Base-by-base conservation (phyloP, 257 asterid genomes). In the Gentiana straminea region DNA sequence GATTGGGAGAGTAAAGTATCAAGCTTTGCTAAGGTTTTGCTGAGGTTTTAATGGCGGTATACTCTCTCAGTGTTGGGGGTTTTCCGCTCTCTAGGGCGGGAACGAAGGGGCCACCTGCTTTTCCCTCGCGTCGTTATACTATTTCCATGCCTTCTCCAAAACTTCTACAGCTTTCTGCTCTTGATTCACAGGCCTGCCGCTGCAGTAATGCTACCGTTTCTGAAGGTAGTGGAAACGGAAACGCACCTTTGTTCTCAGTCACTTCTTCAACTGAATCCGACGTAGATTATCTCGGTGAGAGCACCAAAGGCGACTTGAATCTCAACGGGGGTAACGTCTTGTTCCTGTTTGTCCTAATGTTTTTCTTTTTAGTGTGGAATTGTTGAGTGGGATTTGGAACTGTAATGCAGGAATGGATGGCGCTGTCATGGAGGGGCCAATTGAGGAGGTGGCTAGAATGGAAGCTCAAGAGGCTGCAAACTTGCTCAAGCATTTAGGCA, bases 241-340 rank as follows among this genome's bases (percentile, higher is more conserved):
- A 64, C 45, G 65, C 54, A 8, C 75, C 66, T 48, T 66, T 81
- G 33, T 81, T 81, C 66, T 81, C 83, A 3, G 84, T 79, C 13
- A 84, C 83, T 51, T 69, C 86, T 3, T 60, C 79, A 15, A 69
- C 60, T 52, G 63, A 61, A 57, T 75, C 79, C 43, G 77, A 72
- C 53, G 74, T 81, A 35, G 95, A 86, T 58, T 86, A 86, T 76
- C 89, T 86, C 37, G 95, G 95, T 49, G 81, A 86, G 84, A 86
- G 95, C 77, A 86, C 95, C 33, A 81, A 73, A 72, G 95, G 94
- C 68, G 90, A 77, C 65, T 57, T 77, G 52, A 77, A 81, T 71
- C 78, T 83, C 68, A 79, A 75, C 66, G 73, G 71, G 61, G 62
- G 68, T 57, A 52, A 1, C 7, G 9, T 36, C 32, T 61, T 35